phyloP scores from a whole-genome alignment of 345 rosid genomes.

The Citrus cavaleriei region DNA sequence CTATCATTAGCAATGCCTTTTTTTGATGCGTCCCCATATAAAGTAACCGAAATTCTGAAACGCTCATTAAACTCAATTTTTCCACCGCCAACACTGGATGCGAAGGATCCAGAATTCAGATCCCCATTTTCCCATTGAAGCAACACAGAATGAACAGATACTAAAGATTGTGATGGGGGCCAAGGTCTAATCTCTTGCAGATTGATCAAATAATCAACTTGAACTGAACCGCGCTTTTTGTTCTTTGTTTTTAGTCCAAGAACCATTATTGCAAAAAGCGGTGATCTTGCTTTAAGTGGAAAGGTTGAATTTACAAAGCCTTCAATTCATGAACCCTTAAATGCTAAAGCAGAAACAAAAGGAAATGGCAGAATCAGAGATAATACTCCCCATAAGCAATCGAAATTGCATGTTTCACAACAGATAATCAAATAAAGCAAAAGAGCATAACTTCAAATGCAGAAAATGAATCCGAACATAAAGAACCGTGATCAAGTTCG shows the following conservation, averaged over 20 bases:
- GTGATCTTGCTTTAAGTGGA: slow-evolving; percentile 13
- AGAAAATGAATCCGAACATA: neutral
- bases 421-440: neutral
- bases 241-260: slow-evolving; percentile 62
- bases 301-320: slow-evolving; percentile 19
- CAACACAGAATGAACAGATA: slow-evolving; percentile 46
- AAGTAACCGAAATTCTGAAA: slow-evolving; percentile 51
- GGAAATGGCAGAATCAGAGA: neutral
- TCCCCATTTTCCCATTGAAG: slow-evolving; percentile 83
- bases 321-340: slow-evolving; percentile 11
- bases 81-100: slow-evolving; percentile 48
- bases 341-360: neutral
- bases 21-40: slow-evolving; percentile 48
- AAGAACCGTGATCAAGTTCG: neutral
- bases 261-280: slow-evolving; percentile 41
- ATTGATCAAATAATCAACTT: slow-evolving; percentile 39
- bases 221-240: slow-evolving; percentile 33
- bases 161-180: slow-evolving; percentile 54
- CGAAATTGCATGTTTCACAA: neutral
- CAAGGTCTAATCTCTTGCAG: slow-evolving; percentile 80
- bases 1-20: slow-evolving; percentile 28
- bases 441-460: neutral
- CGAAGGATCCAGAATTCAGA: slow-evolving; percentile 58
- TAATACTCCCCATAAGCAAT: neutral
- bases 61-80: slow-evolving; percentile 61